Evolutionary conservation across 1,284 basidiomycete genomes (phyloP).

Genomic region (Apiotrichum mycotoxinovorans): DNA sequence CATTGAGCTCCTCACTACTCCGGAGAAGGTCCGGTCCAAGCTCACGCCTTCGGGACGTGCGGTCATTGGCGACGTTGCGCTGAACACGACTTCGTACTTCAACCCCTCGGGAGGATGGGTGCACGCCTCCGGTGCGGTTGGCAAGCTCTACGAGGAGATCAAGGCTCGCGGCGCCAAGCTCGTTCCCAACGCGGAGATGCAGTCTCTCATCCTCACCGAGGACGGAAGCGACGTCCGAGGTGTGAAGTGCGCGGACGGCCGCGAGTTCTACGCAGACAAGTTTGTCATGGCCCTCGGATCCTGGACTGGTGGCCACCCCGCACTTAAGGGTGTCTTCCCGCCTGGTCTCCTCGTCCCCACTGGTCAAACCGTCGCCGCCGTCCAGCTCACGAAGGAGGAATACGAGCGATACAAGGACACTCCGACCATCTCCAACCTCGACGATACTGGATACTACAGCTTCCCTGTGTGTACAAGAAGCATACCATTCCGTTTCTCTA

Average conservation of each 20-base stretch:
- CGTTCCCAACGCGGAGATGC: constrained; percentile 57
- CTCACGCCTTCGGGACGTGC: constrained; percentile 8
- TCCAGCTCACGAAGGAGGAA: constrained; percentile 68
- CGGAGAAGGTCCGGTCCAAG: constrained; percentile 8
- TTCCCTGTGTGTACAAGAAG: constrained; percentile 61
- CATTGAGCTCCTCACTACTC: constrained; percentile 9
- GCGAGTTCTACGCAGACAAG: constrained; percentile 26
- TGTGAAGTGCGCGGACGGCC: constrained; percentile 19
- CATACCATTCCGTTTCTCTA: background rate
- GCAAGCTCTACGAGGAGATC: constrained; percentile 59
- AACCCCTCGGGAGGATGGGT: constrained; percentile 79
- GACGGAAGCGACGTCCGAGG: constrained; percentile 15
- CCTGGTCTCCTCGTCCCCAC: constrained; percentile 21
- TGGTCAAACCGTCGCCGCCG: constrained; percentile 65
- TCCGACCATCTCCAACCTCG: constrained; percentile 68
- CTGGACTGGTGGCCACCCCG: constrained; percentile 27
- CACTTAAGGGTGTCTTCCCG: constrained; percentile 18
- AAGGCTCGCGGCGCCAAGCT: constrained; percentile 58
- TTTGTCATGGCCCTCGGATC: constrained; percentile 27
- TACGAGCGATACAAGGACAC: constrained; percentile 57
- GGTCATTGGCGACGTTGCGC: background rate
- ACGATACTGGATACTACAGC: constrained; percentile 62
- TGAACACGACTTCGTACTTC: constrained; percentile 54
- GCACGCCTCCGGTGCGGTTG: constrained; percentile 63
- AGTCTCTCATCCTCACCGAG: constrained; percentile 44